Evolutionary conservation across 2,329 filamentous ascomycete species (phyloP).

Genomic region (Endoconidiophora laricicola): DNA sequence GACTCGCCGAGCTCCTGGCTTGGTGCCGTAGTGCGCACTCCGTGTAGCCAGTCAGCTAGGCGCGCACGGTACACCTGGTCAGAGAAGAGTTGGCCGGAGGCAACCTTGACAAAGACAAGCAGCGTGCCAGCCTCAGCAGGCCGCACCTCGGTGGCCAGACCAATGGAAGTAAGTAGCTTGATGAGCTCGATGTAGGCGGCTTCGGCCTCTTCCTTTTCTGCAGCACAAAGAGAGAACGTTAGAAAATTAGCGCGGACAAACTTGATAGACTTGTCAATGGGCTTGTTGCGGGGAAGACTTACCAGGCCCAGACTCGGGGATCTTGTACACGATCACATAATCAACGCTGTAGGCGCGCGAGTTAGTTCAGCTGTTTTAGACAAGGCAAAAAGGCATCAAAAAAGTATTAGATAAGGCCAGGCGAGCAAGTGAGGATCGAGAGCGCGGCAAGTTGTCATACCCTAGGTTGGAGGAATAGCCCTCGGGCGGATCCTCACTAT

Average conservation of each 20-base stretch:
- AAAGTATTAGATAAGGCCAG: neutral
- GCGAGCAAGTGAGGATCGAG: neutral
- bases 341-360: conserved; percentile 44
- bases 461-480: conserved; percentile 11
- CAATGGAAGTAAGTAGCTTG: conserved; percentile 55
- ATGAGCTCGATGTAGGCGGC: conserved; percentile 65
- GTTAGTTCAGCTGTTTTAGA: neutral
- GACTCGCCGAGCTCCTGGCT: conserved; percentile 52
- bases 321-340: conserved; percentile 70
- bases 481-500: conserved; percentile 11
- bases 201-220: conserved; percentile 42
- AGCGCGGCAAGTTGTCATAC: neutral
- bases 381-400: neutral
- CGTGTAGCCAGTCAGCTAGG: conserved; percentile 86
- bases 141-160: conserved; percentile 78
- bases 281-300: conserved; percentile 16
- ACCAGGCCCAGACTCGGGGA: conserved; percentile 43
- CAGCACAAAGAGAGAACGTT: neutral
- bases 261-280: neutral
- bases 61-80: conserved; percentile 74
- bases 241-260: neutral
- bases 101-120: conserved; percentile 68
- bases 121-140: conserved; percentile 59
- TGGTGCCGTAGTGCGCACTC: conserved; percentile 63
- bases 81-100: conserved; percentile 56